Base-by-base conservation (phyloP, 2,329 filamentous ascomycete species). In the Penicillium sp. region DNA sequence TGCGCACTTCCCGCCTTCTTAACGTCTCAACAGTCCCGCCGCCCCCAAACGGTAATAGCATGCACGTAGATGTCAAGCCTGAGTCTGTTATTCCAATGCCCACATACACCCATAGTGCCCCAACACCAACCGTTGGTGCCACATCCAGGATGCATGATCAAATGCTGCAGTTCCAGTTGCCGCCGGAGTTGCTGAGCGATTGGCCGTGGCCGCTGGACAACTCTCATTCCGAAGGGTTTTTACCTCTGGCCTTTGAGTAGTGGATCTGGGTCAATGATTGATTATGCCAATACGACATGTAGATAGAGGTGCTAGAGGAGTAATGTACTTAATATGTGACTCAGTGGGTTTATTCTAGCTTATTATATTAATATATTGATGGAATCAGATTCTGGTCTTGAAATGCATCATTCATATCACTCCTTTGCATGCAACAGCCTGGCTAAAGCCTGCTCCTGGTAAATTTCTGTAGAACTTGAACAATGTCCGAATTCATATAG, bases 171-270 rank as follows among this genome's bases (percentile, higher is more conserved):
- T 72, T 71, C 47, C 70, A 73, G 51, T 52, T 75, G 15, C 71
- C 73, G 6, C 65, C 66, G 10, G 70, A 72, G 38, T 51, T 75
- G 15, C 62, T 74, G 24, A 65, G 66, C 12, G 67, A 72, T 33
- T 75, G 72, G 72, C 69, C 72, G 12, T 75, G 71, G 71, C 58
- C 60, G 7, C 47, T 63, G 13, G 60, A 64, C 51, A 56, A 54
- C 33, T 53, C 49, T 8, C 50, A 62, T 32, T 48, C 58, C 3
- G 60, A 62, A 35, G 52, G 58, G 2, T 59, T 62, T 8, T 38
- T 62, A n/a, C 60, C 60, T 2, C n/a, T 60, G 40, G 54, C 58
- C 3, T 60, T 59, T 54, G 60, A 61, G 53, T 59, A 24, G 12
- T 4, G 9, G 18, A 23, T 12, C 23, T 20, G 8, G 15, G 33